phyloP scores from a whole-genome alignment of 352 stramenopile species.

The Blastocystis hominis region DNA sequence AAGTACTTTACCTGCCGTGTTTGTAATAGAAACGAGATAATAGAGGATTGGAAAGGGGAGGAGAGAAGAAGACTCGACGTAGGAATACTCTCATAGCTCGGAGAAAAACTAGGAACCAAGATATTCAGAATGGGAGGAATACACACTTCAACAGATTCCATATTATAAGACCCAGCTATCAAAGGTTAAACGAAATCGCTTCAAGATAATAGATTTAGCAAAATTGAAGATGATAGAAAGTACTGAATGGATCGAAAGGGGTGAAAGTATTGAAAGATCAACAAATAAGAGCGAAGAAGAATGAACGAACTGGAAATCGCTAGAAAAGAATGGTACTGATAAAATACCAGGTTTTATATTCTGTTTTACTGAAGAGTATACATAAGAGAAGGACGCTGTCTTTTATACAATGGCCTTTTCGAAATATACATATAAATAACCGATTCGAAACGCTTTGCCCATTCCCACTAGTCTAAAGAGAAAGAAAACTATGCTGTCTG shows the following conservation, averaged over 20 bases:
- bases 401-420: too few species aligned
- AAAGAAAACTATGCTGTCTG: too few species aligned
- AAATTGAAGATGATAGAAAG: background rate
- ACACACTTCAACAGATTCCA: background rate
- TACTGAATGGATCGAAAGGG: background rate
- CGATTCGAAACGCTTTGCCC: too few species aligned
- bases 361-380: background rate
- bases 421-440: too few species aligned
- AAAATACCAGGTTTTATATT: background rate
- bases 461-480: too few species aligned
- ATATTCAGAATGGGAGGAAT: background rate
- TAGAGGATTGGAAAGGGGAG: background rate
- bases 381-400: background rate
- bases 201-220: too few species aligned
- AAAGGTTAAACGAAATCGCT: background rate
- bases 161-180: background rate
- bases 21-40: background rate
- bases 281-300: background rate
- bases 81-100: too few species aligned
- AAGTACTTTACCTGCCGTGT: background rate
- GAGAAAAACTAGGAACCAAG: background rate
- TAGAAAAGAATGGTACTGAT: background rate
- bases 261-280: background rate
- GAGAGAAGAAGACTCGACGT: too few species aligned
- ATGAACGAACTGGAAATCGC: background rate